Percentiles rank a stretch among this genome's conserved stretches.
Conservation (phyloP, 176 grass and related monocot species). For the Avena insularis region DNA sequence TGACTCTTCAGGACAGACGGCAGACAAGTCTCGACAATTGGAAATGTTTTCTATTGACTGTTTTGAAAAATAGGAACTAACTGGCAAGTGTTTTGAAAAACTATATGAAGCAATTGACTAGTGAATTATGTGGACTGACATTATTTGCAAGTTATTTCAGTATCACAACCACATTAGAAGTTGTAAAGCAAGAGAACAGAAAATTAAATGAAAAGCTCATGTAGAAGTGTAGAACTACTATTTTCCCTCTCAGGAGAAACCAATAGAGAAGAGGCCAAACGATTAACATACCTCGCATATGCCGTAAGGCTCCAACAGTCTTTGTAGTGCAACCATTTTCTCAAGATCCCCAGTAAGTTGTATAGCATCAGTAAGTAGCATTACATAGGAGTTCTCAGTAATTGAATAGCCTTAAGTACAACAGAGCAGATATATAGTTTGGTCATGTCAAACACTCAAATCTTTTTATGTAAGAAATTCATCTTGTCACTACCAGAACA, state of each 20-base stretch:
- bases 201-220: not conserved
- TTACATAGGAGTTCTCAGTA: constrained; percentile 27
- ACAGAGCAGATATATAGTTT: constrained; percentile 21
- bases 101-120: not conserved
- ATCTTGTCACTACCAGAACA: not conserved
- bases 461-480: not conserved
- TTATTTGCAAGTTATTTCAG: constrained; percentile 19
- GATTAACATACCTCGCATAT: constrained; percentile 84
- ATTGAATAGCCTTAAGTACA: constrained; percentile 23
- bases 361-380: constrained; percentile 39
- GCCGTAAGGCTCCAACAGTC: constrained; percentile 80
- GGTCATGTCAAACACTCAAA: not conserved
- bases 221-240: not conserved
- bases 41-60: not conserved
- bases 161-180: not conserved
- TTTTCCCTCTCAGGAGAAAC: not conserved
- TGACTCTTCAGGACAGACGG: not conserved
- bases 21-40: not conserved
- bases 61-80: constrained; percentile 19
- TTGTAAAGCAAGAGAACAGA: not conserved
- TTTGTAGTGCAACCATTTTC: constrained; percentile 96
- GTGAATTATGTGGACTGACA: not conserved
- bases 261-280: not conserved
- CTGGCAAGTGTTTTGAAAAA: not conserved
- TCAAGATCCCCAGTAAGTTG: constrained; percentile 90